Base-by-base conservation (phyloP, 2,329 filamentous ascomycete genomes). In the Pseudocercospora fuligena region DNA sequence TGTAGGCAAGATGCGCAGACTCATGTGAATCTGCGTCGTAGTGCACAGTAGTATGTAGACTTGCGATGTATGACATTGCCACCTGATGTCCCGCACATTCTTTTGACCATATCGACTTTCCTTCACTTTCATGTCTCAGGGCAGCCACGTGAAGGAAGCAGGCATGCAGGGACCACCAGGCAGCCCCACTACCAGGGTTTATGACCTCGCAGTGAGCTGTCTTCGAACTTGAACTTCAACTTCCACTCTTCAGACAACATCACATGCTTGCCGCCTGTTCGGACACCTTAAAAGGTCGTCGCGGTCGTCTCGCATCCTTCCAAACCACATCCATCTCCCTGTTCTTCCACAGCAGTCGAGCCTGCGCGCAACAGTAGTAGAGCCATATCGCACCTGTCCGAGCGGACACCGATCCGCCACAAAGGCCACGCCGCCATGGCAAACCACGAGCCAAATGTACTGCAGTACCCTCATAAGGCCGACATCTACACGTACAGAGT, bases 401-500 rank as follows among this genome's bases (percentile, higher is more conserved):
- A 36, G n/a, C 14, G 23, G 16, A 2, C 11, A n/a, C 25, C 40
- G 47, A 29, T 59, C 36, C 21, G 53, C 27, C n/a, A 23, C 12
- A 33, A 21, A 14, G 27, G 9, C 8, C 21, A 40, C 8, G 16
- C 11, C 51, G 66, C 9, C 36, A 73, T 73, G 73, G 68, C 70
- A 19, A 59, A 66, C 62, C 64, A 69, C 63, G 64, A 70, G 36
- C 59, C 69, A 25, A 36, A 43, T 33, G 64, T 70, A 58, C 69
- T 75, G 54, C 61, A 66, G 14, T 75, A 74, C 65, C 70, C 73
- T 27, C 73, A 75, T 66, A 72, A 72, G 57, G 72, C 72, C 49
- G 73, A 74, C 66, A 80, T 80, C 57, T 84, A 83, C 74, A 78
- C 77, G 14, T 82, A 80, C 70, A 79, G 82, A 12, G 76, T 84